Percentiles rank a stretch among this genome's conserved stretches.
Conservation (phyloP, 352 stramenopile genomes). For the Aphanomyces stellatus region DNA sequence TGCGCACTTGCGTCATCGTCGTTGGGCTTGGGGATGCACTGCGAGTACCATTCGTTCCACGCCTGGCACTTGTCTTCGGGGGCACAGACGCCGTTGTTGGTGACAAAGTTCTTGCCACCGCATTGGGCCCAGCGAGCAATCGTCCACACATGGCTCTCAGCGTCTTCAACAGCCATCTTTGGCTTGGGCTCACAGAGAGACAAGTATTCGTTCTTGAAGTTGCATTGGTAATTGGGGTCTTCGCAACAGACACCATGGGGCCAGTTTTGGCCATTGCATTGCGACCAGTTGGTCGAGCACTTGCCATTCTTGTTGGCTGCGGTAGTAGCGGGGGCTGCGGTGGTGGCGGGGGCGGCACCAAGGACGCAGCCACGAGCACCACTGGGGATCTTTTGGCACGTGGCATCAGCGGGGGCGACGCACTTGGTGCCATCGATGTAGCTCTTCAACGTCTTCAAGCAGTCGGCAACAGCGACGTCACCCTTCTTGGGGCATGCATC, state of each 20-base stretch:
- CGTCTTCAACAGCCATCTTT: not conserved
- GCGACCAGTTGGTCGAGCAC: conserved; percentile 1
- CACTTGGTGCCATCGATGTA: conserved; percentile 24
- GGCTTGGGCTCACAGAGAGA: conserved; percentile 2
- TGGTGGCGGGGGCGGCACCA: not conserved
- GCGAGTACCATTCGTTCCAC: conserved; percentile 14
- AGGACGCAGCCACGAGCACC: conserved; percentile 35
- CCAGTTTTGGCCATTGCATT: conserved; percentile 20
- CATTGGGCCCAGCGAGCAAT: conserved; percentile 4
- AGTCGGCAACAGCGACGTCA: conserved; percentile 24
- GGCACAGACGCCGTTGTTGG: not conserved
- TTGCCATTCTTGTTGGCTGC: not conserved
- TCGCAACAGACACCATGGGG: conserved; percentile 12
- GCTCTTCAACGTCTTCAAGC: conserved; percentile 21
- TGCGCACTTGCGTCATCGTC: not conserved
- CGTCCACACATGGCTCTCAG: not conserved
- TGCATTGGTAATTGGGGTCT: conserved; percentile 4
- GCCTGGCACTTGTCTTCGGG: not conserved
- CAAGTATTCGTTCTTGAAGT: conserved; percentile 10
- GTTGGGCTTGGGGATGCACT: not conserved
- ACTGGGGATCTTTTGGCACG: conserved; percentile 26
- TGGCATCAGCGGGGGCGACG: conserved; percentile 29
- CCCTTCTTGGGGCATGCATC: conserved; percentile 14
- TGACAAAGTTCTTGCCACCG: not conserved
- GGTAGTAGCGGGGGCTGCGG: not conserved